phyloP scores from a whole-genome alignment of 106 monocot species.

The Ottelia alismoides region DNA sequence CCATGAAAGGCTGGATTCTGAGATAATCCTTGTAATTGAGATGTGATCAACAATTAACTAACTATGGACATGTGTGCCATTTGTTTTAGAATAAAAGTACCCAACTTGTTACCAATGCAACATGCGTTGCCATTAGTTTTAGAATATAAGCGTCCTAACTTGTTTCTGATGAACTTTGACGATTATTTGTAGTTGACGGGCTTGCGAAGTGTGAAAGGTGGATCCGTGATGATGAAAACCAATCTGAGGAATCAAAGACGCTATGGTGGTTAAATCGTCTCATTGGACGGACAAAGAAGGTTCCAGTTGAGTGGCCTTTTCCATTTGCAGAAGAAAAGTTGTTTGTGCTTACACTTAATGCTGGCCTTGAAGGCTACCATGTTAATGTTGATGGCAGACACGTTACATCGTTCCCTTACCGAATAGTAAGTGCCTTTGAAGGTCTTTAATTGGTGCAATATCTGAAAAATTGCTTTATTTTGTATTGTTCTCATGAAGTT shows the following conservation, averaged over 20 bases:
- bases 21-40: too few species aligned
- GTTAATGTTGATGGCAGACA: too few species aligned
- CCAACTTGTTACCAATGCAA: too few species aligned
- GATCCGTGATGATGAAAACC: slow-evolving; percentile 50
- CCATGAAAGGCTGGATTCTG: too few species aligned
- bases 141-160: too few species aligned
- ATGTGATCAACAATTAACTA: too few species aligned
- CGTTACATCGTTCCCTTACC: slow-evolving; percentile 72
- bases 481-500: background rate
- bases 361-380: too few species aligned
- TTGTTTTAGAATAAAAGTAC: too few species aligned
- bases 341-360: too few species aligned
- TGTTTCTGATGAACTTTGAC: too few species aligned
- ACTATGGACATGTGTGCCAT: too few species aligned
- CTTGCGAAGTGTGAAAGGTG: slow-evolving; percentile 66
- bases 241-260: slow-evolving; percentile 48
- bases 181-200: slow-evolving; percentile 50
- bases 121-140: too few species aligned
- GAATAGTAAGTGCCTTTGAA: slow-evolving; percentile 47
- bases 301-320: slow-evolving; percentile 64
- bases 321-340: slow-evolving; percentile 56
- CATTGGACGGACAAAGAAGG: slow-evolving; percentile 67
- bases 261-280: slow-evolving; percentile 63
- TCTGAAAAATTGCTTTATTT: slow-evolving; percentile 1
- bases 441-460: background rate